Evolutionary conservation across 192 early-diverging fungal species (phyloP).

Genomic region (Backusella liffmaniae): DNA sequence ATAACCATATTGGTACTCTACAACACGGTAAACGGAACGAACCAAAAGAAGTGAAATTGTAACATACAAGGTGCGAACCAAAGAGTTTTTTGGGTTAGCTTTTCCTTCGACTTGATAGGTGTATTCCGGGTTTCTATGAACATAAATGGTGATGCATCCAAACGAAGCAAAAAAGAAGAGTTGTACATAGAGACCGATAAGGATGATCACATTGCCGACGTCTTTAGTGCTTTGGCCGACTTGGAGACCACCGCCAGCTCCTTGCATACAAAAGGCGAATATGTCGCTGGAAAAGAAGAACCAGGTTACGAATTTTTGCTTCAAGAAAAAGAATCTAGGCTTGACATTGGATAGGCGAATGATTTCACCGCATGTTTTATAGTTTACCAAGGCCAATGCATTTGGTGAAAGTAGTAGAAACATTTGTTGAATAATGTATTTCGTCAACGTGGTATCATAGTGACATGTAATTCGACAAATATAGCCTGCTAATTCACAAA

Average conservation of each 20-base stretch:
- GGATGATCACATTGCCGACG: not conserved
- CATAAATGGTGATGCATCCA: not conserved
- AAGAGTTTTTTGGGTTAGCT: not conserved
- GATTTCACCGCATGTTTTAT: slow-evolving; percentile 1
- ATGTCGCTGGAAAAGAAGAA: not conserved
- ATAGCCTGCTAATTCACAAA: not conserved
- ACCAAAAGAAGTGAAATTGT: not conserved
- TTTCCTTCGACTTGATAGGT: not conserved
- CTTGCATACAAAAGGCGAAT: not conserved
- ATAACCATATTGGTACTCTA: not conserved
- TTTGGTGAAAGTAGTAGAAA: slow-evolving; percentile 1
- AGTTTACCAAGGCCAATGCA: not conserved
- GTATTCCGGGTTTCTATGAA: not conserved
- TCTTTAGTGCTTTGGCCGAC: not conserved
- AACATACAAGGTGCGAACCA: not conserved
- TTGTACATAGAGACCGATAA: not conserved
- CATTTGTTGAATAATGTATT: not conserved
- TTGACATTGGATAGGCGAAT: not conserved
- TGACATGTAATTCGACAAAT: not conserved
- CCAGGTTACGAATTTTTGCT: not conserved
- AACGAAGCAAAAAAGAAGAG: not conserved
- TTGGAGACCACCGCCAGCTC: not conserved
- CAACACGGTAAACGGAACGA: slow-evolving; percentile 6
- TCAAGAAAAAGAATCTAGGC: not conserved
- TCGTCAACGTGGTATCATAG: not conserved